phyloP scores from a whole-genome alignment of 768 basidiomycete species.

The Tulasnella sp. region DNA sequence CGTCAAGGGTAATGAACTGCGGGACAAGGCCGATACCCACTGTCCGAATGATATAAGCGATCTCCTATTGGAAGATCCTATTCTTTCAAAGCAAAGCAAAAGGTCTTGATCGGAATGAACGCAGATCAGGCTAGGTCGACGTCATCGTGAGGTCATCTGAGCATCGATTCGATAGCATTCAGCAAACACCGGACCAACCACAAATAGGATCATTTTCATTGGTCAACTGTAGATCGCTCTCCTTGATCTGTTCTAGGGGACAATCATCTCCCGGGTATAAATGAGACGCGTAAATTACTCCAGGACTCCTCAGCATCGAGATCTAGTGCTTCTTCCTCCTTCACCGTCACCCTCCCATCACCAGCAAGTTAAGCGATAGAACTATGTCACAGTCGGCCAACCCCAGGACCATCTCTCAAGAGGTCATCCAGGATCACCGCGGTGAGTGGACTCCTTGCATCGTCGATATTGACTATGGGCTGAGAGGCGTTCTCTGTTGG shows the following conservation, averaged over 20 bases:
- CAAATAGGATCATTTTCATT: not conserved
- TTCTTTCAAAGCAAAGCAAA: not conserved
- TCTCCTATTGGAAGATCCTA: not conserved
- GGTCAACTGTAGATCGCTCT: not conserved
- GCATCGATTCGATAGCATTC: not conserved
- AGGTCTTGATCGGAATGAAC: not conserved
- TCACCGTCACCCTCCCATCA: not conserved
- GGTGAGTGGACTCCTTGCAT: not conserved
- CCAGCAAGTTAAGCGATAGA: not conserved
- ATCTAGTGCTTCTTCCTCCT: not conserved
- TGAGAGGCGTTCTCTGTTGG: not conserved
- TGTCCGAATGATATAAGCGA: not conserved
- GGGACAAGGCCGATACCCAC: not conserved
- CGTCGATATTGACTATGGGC: not conserved
- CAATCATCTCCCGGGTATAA: not conserved
- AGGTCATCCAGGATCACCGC: slow-evolving; percentile 25
- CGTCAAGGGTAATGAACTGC: not conserved
- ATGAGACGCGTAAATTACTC: not conserved
- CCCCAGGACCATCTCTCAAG: slow-evolving; percentile 11
- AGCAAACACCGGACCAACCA: not conserved
- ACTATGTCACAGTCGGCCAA: not conserved
- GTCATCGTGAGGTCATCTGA: slow-evolving; percentile 1
- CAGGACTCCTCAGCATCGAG: not conserved
- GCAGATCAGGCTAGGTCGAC: not conserved
- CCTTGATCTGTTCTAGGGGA: not conserved